Conservation (phyloP, 2,329 filamentous ascomycete genomes). For the Periconia sp. region DNA sequence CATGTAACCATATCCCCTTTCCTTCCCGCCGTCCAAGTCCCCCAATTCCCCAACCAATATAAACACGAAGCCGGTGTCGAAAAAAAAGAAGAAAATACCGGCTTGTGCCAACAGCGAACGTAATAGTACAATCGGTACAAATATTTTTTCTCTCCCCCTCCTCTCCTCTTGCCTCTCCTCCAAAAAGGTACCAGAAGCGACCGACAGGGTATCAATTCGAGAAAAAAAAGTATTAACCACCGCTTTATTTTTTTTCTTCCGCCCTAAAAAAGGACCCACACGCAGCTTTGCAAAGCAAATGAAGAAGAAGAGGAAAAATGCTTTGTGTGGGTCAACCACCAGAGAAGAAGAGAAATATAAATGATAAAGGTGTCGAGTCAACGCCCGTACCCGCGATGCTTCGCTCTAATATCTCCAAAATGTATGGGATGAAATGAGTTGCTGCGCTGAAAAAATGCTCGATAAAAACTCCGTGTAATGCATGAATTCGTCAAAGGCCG, state of each 20-base stretch:
- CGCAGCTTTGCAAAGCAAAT: constrained; percentile 2
- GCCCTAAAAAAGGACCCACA: neutral
- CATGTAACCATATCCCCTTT: neutral
- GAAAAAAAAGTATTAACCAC: neutral
- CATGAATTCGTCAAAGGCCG: constrained; percentile 39
- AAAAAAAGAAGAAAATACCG: constrained; percentile 17
- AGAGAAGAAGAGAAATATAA: constrained; percentile 5
- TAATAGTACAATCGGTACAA: constrained; percentile 24
- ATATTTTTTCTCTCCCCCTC: constrained; percentile 1
- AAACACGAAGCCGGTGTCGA: constrained; percentile 17
- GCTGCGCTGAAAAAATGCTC: constrained; percentile 41
- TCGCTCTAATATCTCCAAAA: constrained; percentile 22
- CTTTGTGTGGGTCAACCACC: constrained; percentile 13
- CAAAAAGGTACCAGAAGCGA: constrained; percentile 24
- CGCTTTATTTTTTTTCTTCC: neutral
- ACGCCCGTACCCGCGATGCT: constrained; percentile 12
- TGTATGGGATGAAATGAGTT: constrained; percentile 14
- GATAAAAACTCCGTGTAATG: constrained; percentile 41
- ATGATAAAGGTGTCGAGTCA: constrained; percentile 8
- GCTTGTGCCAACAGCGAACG: constrained; percentile 32
- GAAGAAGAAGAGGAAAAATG: constrained; percentile 7
- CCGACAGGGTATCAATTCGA: constrained; percentile 36
- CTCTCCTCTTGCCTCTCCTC: neutral
- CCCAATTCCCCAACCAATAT: constrained; percentile 3
- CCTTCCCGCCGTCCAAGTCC: neutral